phyloP scores from a whole-genome alignment of 768 basidiomycete genomes.

The Tricholoma sp. region DNA sequence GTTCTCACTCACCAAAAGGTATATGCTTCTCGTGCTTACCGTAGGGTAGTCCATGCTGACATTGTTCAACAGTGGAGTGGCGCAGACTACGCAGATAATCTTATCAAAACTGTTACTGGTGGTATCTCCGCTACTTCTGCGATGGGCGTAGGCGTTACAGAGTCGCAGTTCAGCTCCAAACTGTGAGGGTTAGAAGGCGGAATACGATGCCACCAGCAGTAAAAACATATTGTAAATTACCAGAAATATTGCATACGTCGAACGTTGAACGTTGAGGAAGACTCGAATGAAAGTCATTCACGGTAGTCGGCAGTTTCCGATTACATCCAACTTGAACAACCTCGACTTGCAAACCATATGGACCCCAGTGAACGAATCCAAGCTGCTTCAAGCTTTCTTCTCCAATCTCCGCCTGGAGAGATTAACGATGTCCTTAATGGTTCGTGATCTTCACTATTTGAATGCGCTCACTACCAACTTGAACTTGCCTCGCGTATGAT shows the following conservation, averaged over 20 bases:
- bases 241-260: not conserved
- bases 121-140: conserved; percentile 97
- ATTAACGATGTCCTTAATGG: conserved; percentile 96
- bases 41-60: not conserved
- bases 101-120: conserved; percentile 95
- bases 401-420: conserved; percentile 92
- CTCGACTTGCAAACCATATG: conserved; percentile 32
- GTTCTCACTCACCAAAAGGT: conserved; percentile 98
- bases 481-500: conserved; percentile 9
- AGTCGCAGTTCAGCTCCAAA: conserved; percentile 67
- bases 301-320: conserved; percentile 17
- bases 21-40: conserved; percentile 14
- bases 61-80: conserved; percentile 74
- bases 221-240: not conserved
- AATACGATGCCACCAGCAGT: not conserved
- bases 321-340: conserved; percentile 1
- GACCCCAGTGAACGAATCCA: conserved; percentile 59
- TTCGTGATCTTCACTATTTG: conserved; percentile 24
- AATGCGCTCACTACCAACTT: conserved; percentile 8
- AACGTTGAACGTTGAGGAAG: too few relatives aligned
- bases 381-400: conserved; percentile 71
- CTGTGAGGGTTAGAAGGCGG: conserved; percentile 16
- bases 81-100: conserved; percentile 85
- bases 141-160: conserved; percentile 97
- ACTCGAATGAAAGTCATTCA: too few relatives aligned